Evolutionary conservation across 192 early-diverging fungal species (phyloP), one percentile per base, ranked within the genome.

Genomic region (Backusella australiensis): DNA sequence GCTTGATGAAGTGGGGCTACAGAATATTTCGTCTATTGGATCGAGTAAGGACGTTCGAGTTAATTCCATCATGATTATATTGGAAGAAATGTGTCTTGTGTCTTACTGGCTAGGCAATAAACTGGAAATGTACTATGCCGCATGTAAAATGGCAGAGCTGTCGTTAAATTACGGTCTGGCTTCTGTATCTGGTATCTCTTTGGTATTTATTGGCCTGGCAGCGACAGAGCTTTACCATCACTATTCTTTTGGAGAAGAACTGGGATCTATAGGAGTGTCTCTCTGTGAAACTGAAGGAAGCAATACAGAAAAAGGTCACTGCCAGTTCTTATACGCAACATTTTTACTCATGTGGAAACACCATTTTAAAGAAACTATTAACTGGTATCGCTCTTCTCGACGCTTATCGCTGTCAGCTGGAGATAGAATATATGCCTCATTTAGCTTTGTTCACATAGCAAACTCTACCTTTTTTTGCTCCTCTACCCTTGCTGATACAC

Each of bases 81-180:
- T 81, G 12, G 75, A 81, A 66, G 80, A 81, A 49, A 39, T 75
- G 78, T 72, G 69, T 21, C 72, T 65, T 21, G 46, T 73, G 4
- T 72, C 72, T 53, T 81, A 81, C 63, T 81, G 80, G 80, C 68
- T 77, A 21, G 75, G 76, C 19, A 77, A 74, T 32, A 76, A 77
- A 53, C 34, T 52, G 14, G 56, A 73, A n/a, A 66, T 81, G 76
- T 77, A 77, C 38, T 81, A 72, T 35, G 38, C 71, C 8, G 63
- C 72, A 1, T 75, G 69, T 21, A 81, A 73, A 39, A 69, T 77
- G 4, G 69, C 75, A 36, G 68, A 71, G 5, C 2, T 77, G 0
- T 72, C 80, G 5, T 15, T 81, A 8, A 21, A 41, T n/a, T n/a
- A 53, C 19, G 80, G 80, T 26, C 49, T 81, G 8, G 26, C 76